phyloP scores from a whole-genome alignment of 495 filamentous ascomycete species.

The Aspergillus cristatus region DNA sequence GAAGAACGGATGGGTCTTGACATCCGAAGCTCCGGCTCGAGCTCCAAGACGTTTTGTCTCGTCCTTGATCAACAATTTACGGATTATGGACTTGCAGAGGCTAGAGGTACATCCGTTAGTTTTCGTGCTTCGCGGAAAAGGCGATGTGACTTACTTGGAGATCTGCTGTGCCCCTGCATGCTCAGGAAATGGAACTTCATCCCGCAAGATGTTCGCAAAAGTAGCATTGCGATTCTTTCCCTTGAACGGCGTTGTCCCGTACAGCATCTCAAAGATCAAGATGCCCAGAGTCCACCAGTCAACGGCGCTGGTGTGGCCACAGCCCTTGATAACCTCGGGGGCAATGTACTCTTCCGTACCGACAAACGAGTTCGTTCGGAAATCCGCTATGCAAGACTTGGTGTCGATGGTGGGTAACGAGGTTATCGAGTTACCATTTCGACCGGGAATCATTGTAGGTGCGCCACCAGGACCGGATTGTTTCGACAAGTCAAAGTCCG shows the following conservation, averaged over 20 bases:
- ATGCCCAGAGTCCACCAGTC: slow-evolving; percentile 99
- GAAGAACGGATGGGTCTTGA: slow-evolving; percentile 96
- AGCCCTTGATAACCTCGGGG: slow-evolving; percentile 96
- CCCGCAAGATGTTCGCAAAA: slow-evolving; percentile 92
- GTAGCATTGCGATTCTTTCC: slow-evolving; percentile 98
- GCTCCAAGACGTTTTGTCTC: slow-evolving; percentile 92
- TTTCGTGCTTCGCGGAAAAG: background rate
- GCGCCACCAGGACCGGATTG: slow-evolving; percentile 94
- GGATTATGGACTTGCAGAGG: slow-evolving; percentile 91
- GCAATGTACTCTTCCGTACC: slow-evolving; percentile 99
- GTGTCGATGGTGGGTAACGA: slow-evolving; percentile 93
- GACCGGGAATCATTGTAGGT: slow-evolving; percentile 92
- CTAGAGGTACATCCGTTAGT: slow-evolving; percentile 31
- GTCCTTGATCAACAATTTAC: slow-evolving; percentile 95
- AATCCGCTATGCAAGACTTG: slow-evolving; percentile 96
- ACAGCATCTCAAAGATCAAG: slow-evolving; percentile 98
- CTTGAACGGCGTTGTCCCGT: slow-evolving; percentile 97
- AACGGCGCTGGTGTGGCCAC: slow-evolving; percentile 94
- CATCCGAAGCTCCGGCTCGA: slow-evolving; percentile 89
- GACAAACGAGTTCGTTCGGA: slow-evolving; percentile 96
- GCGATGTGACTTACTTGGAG: slow-evolving; percentile 61
- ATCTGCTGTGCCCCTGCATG: slow-evolving; percentile 74
- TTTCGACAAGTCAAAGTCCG: slow-evolving; percentile 96
- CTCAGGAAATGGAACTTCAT: slow-evolving; percentile 93
- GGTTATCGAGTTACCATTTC: slow-evolving; percentile 68